Evolutionary conservation across 2,329 filamentous ascomycete species (phyloP).

Genomic region (Aspergillus terreus): DNA sequence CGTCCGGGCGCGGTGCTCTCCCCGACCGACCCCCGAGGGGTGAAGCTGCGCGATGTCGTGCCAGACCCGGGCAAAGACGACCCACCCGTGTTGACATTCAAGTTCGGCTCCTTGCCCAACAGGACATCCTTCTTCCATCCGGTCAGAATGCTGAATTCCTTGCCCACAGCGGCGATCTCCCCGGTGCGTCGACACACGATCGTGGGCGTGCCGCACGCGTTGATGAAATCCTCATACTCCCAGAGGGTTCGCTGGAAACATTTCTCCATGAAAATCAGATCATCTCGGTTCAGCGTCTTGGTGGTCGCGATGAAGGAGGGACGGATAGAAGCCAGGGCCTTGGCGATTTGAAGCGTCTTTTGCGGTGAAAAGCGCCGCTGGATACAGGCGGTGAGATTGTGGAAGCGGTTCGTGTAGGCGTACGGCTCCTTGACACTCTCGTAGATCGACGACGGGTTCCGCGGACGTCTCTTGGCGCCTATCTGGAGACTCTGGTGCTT

Average conservation of each 20-base stretch:
- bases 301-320: slow-evolving; percentile 92
- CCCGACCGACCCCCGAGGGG: slow-evolving; percentile 43
- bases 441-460: slow-evolving; percentile 82
- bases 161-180: slow-evolving; percentile 91
- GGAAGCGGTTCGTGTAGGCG: slow-evolving; percentile 84
- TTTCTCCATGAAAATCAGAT: slow-evolving; percentile 96
- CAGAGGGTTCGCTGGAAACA: slow-evolving; percentile 89
- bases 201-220: slow-evolving; percentile 82
- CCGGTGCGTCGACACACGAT: slow-evolving; percentile 89
- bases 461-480: slow-evolving; percentile 48
- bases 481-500: slow-evolving; percentile 39
- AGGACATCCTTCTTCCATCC: slow-evolving; percentile 91
- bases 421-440: slow-evolving; percentile 87
- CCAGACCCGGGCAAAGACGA: slow-evolving; percentile 39
- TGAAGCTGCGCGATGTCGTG: slow-evolving; percentile 45
- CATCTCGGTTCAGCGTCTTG: slow-evolving; percentile 79
- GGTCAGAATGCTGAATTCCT: slow-evolving; percentile 93
- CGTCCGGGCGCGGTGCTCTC: slow-evolving; percentile 42
- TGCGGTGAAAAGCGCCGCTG: slow-evolving; percentile 72
- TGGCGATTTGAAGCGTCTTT: slow-evolving; percentile 78
- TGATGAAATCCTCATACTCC: slow-evolving; percentile 90
- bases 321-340: slow-evolving; percentile 81
- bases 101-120: slow-evolving; percentile 79
- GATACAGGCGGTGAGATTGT: slow-evolving; percentile 77
- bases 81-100: slow-evolving; percentile 75